These are phyloP conservation scores for Colletotrichum trifolii DNA, from an alignment of 2,329 filamentous ascomycete species.

Conservation along the genomic window DNA sequence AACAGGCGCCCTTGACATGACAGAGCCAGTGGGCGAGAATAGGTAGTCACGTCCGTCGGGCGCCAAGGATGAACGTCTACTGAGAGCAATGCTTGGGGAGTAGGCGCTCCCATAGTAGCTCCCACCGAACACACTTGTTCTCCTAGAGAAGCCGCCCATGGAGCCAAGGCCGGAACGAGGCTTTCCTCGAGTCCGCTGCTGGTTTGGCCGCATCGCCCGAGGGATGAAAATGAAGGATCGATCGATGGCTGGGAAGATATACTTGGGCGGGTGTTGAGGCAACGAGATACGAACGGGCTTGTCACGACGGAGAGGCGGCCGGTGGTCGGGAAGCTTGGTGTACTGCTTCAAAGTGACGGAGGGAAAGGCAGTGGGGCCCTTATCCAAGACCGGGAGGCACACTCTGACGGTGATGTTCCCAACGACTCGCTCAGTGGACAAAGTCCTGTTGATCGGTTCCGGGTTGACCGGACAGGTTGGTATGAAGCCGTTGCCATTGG, in stretches of 20 bases:
- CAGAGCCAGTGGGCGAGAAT: constrained; percentile 83
- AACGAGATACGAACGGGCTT: constrained; percentile 96
- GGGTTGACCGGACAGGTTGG: constrained; percentile 68
- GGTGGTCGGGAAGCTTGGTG: constrained; percentile 92
- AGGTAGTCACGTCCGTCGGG: constrained; percentile 76
- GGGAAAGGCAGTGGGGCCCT: constrained; percentile 76
- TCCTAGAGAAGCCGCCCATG: constrained; percentile 75
- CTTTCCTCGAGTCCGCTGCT: constrained; percentile 81
- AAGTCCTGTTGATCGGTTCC: constrained; percentile 76
- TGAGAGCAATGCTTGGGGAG: constrained; percentile 87
- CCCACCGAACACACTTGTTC: constrained; percentile 83
- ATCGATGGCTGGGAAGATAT: constrained; percentile 90
- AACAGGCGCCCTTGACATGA: constrained; percentile 75
- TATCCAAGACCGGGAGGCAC: constrained; percentile 77
- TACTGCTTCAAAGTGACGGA: constrained; percentile 85
- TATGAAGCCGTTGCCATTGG: constrained; percentile 66
- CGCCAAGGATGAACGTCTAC: constrained; percentile 83
- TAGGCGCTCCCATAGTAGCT: constrained; percentile 80
- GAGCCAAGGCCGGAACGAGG: constrained; percentile 78
- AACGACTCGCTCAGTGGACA: constrained; percentile 85
- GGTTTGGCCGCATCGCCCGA: constrained; percentile 90
- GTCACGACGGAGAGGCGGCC: constrained; percentile 91
- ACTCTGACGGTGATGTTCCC: constrained; percentile 89
- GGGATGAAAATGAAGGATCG: constrained; percentile 99
- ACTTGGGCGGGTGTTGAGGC: constrained; percentile 80